phyloP scores from a whole-genome alignment of 306 rosid genomes.

The Cucurbita ficifolia region DNA sequence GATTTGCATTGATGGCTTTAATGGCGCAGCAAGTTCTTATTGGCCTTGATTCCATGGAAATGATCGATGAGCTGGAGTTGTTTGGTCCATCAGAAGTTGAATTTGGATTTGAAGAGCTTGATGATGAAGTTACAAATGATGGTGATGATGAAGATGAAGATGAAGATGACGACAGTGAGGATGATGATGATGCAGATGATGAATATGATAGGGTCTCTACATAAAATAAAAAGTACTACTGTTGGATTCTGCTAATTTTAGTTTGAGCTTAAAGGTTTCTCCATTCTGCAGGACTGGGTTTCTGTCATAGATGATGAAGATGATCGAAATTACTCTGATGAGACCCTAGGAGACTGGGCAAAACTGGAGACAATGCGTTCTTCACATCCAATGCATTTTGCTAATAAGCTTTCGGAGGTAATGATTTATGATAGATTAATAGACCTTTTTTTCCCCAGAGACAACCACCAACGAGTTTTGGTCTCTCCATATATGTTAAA shows the following conservation, averaged over 20 bases:
- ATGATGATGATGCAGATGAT: constrained; percentile 24
- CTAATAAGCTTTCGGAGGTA: constrained; percentile 83
- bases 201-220: constrained; percentile 55
- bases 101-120: constrained; percentile 77
- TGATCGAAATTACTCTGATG: constrained; percentile 43
- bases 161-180: constrained; percentile 23
- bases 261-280: constrained; percentile 7
- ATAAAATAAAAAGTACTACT: not conserved
- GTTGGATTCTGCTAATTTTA: constrained; percentile 10
- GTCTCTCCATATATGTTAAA: not conserved
- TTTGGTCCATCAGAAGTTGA: constrained; percentile 73
- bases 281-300: constrained; percentile 78
- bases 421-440: constrained; percentile 6
- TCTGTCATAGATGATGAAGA: constrained; percentile 62
- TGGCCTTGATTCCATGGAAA: constrained; percentile 78
- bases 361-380: constrained; percentile 71
- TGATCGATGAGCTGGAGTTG: constrained; percentile 68
- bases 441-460: not conserved
- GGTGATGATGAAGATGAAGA: constrained; percentile 27
- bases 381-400: constrained; percentile 88
- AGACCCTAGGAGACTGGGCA: constrained; percentile 79
- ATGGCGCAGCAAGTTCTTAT: constrained; percentile 80
- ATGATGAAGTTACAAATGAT: constrained; percentile 46
- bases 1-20: constrained; percentile 4
- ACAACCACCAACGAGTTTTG: not conserved